phyloP scores from a whole-genome alignment of 176 grass and related monocot species.

The Oryza longistaminata region DNA sequence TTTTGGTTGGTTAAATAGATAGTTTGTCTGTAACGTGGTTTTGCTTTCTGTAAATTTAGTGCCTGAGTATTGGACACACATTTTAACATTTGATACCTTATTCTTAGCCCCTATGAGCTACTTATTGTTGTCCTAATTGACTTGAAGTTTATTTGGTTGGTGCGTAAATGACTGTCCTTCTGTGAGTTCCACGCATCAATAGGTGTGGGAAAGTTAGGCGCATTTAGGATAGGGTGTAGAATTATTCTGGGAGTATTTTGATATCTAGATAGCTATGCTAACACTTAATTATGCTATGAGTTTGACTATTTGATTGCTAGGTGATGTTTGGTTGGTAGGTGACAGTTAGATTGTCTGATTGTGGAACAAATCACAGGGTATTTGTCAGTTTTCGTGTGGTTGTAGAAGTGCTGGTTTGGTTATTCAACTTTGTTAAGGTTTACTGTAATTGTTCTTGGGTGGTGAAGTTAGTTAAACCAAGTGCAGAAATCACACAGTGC shows the following conservation, averaged over 20 bases:
- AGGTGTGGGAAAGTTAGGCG: not conserved
- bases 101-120: slow-evolving; percentile 16
- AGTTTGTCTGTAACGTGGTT: not conserved
- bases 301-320: slow-evolving; percentile 29
- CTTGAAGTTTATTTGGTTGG: slow-evolving; percentile 33
- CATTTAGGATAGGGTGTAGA: not conserved
- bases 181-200: not conserved
- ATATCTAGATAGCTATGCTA: slow-evolving; percentile 14
- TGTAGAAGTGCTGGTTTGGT: slow-evolving; percentile 20
- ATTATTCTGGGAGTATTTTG: not conserved
- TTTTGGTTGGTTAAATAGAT: slow-evolving; percentile 35
- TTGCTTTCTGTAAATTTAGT: slow-evolving; percentile 7
- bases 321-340: slow-evolving; percentile 31
- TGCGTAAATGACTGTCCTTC: not conserved
- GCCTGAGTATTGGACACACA: not conserved
- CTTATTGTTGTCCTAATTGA: slow-evolving; percentile 5
- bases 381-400: slow-evolving; percentile 13
- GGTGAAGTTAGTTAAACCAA: slow-evolving; percentile 3
- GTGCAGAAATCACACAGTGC: not conserved
- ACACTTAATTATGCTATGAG: slow-evolving; percentile 18
- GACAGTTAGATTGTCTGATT: slow-evolving; percentile 14
- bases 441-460: not conserved
- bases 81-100: slow-evolving; percentile 9
- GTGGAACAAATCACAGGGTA: slow-evolving; percentile 14
- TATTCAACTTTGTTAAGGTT: slow-evolving; percentile 1